Percentiles rank a stretch among this genome's conserved stretches.
Conservation (phyloP, 2,329 filamentous ascomycete species). For the Sporothrix globosa region DNA sequence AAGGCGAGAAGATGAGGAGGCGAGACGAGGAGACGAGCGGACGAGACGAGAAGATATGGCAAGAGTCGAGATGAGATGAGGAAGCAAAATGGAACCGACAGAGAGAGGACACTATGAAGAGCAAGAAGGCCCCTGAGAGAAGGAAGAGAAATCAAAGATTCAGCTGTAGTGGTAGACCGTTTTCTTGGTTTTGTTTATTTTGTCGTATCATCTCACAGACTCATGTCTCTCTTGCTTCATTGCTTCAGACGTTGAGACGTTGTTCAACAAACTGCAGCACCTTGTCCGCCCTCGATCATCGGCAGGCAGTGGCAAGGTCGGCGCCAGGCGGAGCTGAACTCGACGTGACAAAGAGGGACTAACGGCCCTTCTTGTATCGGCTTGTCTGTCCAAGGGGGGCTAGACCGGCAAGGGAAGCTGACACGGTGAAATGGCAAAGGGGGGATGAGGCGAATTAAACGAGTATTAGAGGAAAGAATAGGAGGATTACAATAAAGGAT, state of each 20-base stretch:
- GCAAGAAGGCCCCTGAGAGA: too few relatives aligned
- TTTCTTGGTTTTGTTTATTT: background rate
- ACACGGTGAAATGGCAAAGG: background rate
- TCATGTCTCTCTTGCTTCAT: background rate
- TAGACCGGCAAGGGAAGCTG: conserved; percentile 21
- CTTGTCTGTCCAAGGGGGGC: conserved; percentile 9
- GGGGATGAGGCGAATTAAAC: too few relatives aligned
- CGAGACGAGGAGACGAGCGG: background rate
- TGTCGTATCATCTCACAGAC: background rate
- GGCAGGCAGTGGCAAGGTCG: conserved; percentile 21
- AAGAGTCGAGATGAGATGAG: too few relatives aligned
- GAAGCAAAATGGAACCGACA: background rate
- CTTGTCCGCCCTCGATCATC: background rate
- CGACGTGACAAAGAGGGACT: conserved; percentile 30
- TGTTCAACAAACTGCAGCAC: background rate
- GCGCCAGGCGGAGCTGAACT: conserved; percentile 30
- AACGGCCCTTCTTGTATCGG: conserved; percentile 32
- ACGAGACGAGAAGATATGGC: too few relatives aligned
- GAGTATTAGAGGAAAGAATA: too few relatives aligned
- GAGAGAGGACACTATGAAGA: background rate
- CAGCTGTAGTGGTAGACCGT: conserved; percentile 21
- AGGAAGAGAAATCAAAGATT: background rate
- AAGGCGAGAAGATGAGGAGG: too few relatives aligned
- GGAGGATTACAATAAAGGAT: too few relatives aligned
- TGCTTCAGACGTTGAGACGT: background rate